phyloP scores from a whole-genome alignment of 2,329 filamentous ascomycete genomes.

The Fusarium irregulare region DNA sequence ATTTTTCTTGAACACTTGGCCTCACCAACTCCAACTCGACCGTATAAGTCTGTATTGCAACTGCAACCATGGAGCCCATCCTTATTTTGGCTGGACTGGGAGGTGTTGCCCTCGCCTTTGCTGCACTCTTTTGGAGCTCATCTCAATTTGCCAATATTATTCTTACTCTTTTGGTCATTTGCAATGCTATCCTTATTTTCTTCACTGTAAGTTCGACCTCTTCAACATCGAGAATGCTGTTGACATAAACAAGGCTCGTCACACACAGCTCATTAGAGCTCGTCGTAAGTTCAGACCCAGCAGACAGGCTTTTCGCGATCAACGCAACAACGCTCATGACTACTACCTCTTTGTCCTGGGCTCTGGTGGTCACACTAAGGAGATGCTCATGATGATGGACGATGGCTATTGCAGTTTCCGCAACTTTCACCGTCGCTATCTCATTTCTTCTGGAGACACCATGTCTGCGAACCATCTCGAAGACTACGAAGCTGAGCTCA shows the following conservation, averaged over 20 bases:
- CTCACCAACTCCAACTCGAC: slow-evolving; percentile 1
- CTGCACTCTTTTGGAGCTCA: not conserved
- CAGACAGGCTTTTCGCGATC: slow-evolving; percentile 22
- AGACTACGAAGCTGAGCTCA: slow-evolving; percentile 54
- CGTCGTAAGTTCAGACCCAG: slow-evolving; percentile 32
- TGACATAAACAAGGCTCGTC: slow-evolving; percentile 45
- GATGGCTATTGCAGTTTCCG: slow-evolving; percentile 63
- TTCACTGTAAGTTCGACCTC: slow-evolving; percentile 44
- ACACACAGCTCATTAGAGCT: slow-evolving; percentile 44
- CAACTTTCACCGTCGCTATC: slow-evolving; percentile 79
- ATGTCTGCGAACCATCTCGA: slow-evolving; percentile 76
- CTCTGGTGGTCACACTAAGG: slow-evolving; percentile 92
- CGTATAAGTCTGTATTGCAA: not conserved
- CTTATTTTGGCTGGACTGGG: slow-evolving; percentile 2
- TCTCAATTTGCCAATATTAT: slow-evolving; percentile 4
- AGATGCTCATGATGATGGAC: slow-evolving; percentile 88
- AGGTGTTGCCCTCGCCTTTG: not conserved
- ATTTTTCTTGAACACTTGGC: slow-evolving; percentile 33
- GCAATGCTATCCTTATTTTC: slow-evolving; percentile 45
- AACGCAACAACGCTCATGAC: slow-evolving; percentile 39
- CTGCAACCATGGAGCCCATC: slow-evolving; percentile 4
- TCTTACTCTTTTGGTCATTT: slow-evolving; percentile 31
- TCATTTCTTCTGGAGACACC: slow-evolving; percentile 80
- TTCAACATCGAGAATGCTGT: not conserved
- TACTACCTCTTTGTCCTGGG: slow-evolving; percentile 86